A percentile compares a stretch with the other conserved stretches of the same genome.
phyloP scores from a whole-genome alignment of 176 grass and related monocot species.

The Microstegium vimineum region DNA sequence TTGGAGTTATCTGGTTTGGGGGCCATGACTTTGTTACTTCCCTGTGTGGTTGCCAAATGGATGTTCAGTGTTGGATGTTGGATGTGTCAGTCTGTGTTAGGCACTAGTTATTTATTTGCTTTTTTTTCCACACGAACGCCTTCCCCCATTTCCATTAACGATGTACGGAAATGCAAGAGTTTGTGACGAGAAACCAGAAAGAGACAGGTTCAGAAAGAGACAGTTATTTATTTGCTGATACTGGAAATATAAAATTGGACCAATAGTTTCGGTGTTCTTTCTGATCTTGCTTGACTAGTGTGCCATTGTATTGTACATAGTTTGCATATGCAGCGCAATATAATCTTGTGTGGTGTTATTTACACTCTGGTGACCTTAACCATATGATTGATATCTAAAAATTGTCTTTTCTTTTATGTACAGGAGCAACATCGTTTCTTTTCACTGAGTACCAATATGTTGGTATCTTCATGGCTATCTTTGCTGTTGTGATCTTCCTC shows the following conservation, averaged over 20 bases:
- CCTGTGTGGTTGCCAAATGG: slow-evolving; percentile 7
- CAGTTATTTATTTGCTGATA: neutral
- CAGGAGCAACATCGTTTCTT: slow-evolving; percentile 66
- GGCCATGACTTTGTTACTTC: neutral
- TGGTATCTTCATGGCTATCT: slow-evolving; percentile 53
- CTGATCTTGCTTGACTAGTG: neutral
- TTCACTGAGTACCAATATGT: slow-evolving; percentile 66
- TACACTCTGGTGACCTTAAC: neutral
- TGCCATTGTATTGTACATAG: neutral
- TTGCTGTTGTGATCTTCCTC: slow-evolving; percentile 51
- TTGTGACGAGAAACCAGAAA: too few species aligned
- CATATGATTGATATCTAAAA: slow-evolving; percentile 19
- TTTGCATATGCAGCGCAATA: neutral
- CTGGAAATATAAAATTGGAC: slow-evolving; percentile 1
- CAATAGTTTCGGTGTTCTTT: neutral
- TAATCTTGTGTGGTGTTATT: neutral
- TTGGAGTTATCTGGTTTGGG: slow-evolving; percentile 23
- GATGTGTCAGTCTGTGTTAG: neutral
- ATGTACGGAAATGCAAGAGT: too few species aligned
- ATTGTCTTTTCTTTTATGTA: slow-evolving; percentile 7
- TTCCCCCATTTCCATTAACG: too few species aligned
- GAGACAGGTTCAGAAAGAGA: too few species aligned
- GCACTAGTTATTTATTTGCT: neutral
- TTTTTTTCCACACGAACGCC: too few species aligned
- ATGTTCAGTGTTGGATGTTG: too few species aligned